Evolutionary conservation across 1,139 yeast genomes (phyloP), one percentile per base, ranked within the genome.

Genomic region (Suhomyces atakaporum): DNA sequence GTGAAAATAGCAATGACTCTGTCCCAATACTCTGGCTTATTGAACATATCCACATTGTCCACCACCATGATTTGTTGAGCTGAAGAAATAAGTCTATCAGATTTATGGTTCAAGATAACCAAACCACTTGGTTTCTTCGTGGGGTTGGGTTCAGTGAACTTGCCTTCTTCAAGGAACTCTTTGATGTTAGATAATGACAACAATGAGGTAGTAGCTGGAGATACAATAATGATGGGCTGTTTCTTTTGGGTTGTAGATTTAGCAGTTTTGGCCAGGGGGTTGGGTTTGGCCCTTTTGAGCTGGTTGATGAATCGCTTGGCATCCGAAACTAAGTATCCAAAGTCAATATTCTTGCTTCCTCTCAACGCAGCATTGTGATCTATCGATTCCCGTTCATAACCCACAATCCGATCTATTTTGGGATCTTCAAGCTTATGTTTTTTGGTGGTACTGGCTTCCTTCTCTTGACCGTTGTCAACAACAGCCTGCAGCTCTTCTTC

Each of bases 11-110:
- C 97, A 33, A 92, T 86, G 1, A 94, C 97, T 41, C 98, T 75
- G 52, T 84, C 88, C 99, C 99, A 92, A 62, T 94, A 89, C 55
- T 92, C 98, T 3, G 96, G 96, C 56, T 89, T 90, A 16, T 85
- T 82, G 67, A 92, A 90, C 61, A 82, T 77, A 38, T 89, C 95
- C 5, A 89, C 89, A 42, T 85, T 85, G 56, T 87, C 95, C 16
- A 89, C 97, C 35, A 92, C 86, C 51, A 85, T 74, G 49, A 86
- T 84, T 35, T 79, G 76, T 34, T 68, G 75, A 24, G 85, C 74
- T 7, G 73, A 66, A 6, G 71, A 58, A 22, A 79, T 75, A 29
- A 84, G 63, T 46, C 73, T 66, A 30, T 78, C 78, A 19, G 84
- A 76, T 6, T 68, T 64, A 45, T 86, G 84, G 32, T 69, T 62